phyloP scores from a whole-genome alignment of 495 filamentous ascomycete species.

The Penicillium atrosanguineum region DNA sequence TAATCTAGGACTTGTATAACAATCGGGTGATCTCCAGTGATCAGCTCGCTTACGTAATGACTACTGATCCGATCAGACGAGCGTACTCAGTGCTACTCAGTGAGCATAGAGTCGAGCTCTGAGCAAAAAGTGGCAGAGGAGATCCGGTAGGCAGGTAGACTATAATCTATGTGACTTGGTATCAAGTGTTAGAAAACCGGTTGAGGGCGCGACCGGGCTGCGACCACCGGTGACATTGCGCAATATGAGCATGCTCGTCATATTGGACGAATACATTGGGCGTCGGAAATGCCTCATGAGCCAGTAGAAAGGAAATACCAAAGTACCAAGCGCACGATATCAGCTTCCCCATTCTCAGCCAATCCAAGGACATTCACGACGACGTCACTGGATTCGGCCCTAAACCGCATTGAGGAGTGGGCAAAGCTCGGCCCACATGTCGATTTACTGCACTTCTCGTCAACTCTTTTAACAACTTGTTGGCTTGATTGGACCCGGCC shows the following conservation, averaged over 20 bases:
- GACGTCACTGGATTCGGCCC: constrained; percentile 27
- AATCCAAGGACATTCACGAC: constrained; percentile 9
- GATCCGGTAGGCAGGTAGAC: neutral
- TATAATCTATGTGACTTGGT: neutral
- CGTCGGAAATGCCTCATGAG: neutral
- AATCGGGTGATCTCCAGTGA: too few relatives aligned
- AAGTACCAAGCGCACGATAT: neutral
- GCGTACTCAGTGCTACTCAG: too few relatives aligned
- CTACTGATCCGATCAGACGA: too few relatives aligned
- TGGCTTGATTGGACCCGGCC: constrained; percentile 1
- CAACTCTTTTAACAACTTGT: constrained; percentile 5
- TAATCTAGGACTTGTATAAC: too few relatives aligned
- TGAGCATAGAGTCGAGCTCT: too few relatives aligned
- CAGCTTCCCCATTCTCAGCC: neutral
- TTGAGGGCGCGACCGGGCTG: constrained; percentile 6
- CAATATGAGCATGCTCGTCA: neutral
- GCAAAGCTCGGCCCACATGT: constrained; percentile 30
- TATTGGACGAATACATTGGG: neutral
- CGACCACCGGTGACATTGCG: neutral
- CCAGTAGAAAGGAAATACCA: neutral
- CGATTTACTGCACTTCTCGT: constrained; percentile 13
- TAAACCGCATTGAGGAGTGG: constrained; percentile 22
- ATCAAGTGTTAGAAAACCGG: constrained; percentile 2
- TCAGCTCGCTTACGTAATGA: too few relatives aligned
- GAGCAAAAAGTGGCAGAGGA: neutral